Evolutionary conservation across 1,284 basidiomycete species (phyloP).

Genomic region (Fomitopsis schrenkii): DNA sequence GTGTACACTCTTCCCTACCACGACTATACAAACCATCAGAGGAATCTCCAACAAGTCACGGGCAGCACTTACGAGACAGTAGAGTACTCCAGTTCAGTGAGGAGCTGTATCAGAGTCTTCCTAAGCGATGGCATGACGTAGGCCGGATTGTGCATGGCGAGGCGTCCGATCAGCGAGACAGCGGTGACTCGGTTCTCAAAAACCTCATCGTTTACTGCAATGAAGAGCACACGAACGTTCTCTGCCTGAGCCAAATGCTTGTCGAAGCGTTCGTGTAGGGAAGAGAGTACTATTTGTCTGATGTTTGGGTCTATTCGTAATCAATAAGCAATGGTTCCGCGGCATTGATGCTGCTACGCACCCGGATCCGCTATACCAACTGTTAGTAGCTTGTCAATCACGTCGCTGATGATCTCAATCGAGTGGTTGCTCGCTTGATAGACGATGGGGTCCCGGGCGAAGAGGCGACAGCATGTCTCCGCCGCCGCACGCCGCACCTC

Average conservation of each 20-base stretch:
- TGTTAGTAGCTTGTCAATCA: slow-evolving; percentile 94
- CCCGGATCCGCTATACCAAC: slow-evolving; percentile 98
- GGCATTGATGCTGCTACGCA: slow-evolving; percentile 29
- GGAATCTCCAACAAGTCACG: not conserved
- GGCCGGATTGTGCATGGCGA: slow-evolving; percentile 95
- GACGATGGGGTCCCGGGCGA: slow-evolving; percentile 94
- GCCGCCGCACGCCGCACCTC: slow-evolving; percentile 92
- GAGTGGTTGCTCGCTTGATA: slow-evolving; percentile 96
- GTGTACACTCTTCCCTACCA: slow-evolving; percentile 91
- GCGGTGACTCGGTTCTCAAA: slow-evolving; percentile 93
- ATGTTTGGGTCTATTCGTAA: slow-evolving; percentile 68
- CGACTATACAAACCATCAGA: slow-evolving; percentile 39
- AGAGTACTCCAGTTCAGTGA: slow-evolving; percentile 97
- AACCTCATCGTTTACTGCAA: slow-evolving; percentile 96
- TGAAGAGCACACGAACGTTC: slow-evolving; percentile 95
- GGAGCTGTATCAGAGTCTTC: slow-evolving; percentile 93
- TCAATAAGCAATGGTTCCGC: slow-evolving; percentile 3
- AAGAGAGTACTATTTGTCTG: slow-evolving; percentile 84
- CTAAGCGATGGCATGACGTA: slow-evolving; percentile 98
- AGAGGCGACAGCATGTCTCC: slow-evolving; percentile 87
- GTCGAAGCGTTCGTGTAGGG: slow-evolving; percentile 93
- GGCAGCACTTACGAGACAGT: slow-evolving; percentile 62
- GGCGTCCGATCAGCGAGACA: slow-evolving; percentile 88
- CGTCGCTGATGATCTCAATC: slow-evolving; percentile 97
- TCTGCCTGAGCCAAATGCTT: slow-evolving; percentile 98